A percentile compares a stretch with the other conserved stretches of the same genome.
phyloP scores from a whole-genome alignment of 1,139 yeast species.

The Geotrichum reessii region DNA sequence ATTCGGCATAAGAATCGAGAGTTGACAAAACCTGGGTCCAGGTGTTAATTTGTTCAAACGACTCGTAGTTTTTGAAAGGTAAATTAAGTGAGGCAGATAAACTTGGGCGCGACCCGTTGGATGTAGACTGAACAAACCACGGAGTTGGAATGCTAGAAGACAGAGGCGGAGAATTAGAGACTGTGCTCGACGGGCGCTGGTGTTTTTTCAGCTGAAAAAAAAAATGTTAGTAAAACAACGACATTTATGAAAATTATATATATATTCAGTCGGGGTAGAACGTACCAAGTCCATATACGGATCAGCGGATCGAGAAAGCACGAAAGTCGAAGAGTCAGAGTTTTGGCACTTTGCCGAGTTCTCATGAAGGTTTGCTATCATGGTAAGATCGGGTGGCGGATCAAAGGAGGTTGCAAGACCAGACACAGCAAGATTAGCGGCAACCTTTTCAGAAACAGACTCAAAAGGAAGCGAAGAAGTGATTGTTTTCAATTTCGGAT shows the following conservation, averaged over 20 bases:
- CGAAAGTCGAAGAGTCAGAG: slow-evolving; percentile 11
- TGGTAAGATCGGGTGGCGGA: slow-evolving; percentile 13
- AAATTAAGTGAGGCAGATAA: slow-evolving; percentile 16
- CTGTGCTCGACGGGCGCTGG: slow-evolving; percentile 6
- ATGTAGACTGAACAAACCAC: slow-evolving; percentile 8
- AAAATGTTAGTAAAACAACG: slow-evolving; percentile 3
- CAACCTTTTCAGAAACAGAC: slow-evolving; percentile 18
- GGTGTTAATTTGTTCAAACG: slow-evolving; percentile 15
- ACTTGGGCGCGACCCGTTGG: slow-evolving; percentile 6
- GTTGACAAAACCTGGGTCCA: slow-evolving; percentile 22
- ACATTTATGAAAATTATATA: background rate
- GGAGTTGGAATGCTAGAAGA: slow-evolving; percentile 15
- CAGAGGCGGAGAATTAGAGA: slow-evolving; percentile 6
- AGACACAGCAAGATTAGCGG: slow-evolving; percentile 7
- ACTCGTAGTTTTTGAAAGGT: slow-evolving; percentile 16
- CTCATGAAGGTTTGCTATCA: slow-evolving; percentile 5
- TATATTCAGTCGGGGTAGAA: background rate
- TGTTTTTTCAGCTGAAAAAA: slow-evolving; percentile 12
- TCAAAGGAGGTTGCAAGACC: slow-evolving; percentile 6
- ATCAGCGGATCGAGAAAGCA: slow-evolving; percentile 17
- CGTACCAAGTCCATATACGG: slow-evolving; percentile 24
- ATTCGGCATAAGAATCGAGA: slow-evolving; percentile 14
- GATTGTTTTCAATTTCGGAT: slow-evolving; percentile 25
- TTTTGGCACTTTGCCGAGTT: slow-evolving; percentile 1
- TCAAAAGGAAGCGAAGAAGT: slow-evolving; percentile 29